phyloP scores from a whole-genome alignment of 495 filamentous ascomycete genomes.

The Bacidia gigantensis region DNA sequence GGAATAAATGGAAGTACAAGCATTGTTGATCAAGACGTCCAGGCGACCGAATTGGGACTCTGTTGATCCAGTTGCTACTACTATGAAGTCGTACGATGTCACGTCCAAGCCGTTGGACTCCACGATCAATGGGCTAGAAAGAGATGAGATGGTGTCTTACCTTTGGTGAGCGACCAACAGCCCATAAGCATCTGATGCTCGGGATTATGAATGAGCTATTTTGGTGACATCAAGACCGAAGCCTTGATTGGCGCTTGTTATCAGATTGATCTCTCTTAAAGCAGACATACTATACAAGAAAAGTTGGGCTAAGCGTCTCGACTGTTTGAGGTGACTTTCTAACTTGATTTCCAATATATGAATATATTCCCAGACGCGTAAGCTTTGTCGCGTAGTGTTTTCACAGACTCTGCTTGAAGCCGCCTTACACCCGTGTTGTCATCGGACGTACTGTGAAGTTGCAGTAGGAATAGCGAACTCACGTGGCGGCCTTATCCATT shows the following conservation, averaged over 20 bases:
- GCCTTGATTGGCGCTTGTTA: conserved; percentile 34
- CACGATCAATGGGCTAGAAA: too few species aligned
- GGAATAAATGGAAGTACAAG: conserved; percentile 10
- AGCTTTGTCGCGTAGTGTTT: too few species aligned
- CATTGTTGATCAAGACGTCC: conserved; percentile 30
- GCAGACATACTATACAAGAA: too few species aligned
- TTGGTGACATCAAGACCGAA: conserved; percentile 30
- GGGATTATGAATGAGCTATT: conserved; percentile 22
- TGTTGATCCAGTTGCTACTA: conserved; percentile 24
- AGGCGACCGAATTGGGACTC: conserved; percentile 20
- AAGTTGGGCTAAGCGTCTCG: too few species aligned
- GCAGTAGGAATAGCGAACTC: too few species aligned
- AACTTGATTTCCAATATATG: too few species aligned
- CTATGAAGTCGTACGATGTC: conserved; percentile 26
- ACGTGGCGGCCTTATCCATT: too few species aligned
- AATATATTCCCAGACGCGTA: too few species aligned
- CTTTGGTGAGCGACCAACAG: conserved; percentile 20
- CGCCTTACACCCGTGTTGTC: too few species aligned
- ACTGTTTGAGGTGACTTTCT: too few species aligned
- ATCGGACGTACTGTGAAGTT: too few species aligned
- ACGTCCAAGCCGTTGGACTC: conserved; percentile 29
- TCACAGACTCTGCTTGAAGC: too few species aligned
- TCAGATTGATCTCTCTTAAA: conserved; percentile 27
- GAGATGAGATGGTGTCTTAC: conserved; percentile 12
- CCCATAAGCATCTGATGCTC: conserved; percentile 30